Evolutionary conservation across 345 rosid species (phyloP).

Genomic region (Clarkia xantiana): DNA sequence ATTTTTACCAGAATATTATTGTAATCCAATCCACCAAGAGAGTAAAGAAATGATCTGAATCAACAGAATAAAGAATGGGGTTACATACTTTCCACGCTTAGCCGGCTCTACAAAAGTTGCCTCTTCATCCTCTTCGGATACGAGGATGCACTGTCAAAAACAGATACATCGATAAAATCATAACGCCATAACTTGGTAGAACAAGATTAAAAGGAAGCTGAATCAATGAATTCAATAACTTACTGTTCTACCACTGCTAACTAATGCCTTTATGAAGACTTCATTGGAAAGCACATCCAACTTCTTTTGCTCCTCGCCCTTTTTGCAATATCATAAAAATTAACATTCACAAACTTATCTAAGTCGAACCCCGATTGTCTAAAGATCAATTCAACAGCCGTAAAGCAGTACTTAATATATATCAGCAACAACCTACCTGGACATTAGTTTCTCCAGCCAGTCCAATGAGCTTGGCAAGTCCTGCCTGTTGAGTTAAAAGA

Average conservation of each 20-base stretch:
- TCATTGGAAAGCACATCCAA: conserved; percentile 93
- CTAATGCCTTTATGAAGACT: conserved; percentile 80
- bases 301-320: conserved; percentile 99
- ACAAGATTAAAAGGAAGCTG: too few relatives aligned
- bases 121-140: conserved; percentile 94
- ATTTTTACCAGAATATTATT: neutral
- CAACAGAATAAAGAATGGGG: neutral
- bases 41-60: neutral
- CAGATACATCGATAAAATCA: neutral
- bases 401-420: neutral
- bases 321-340: conserved; percentile 1
- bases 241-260: conserved; percentile 95
- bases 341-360: too few relatives aligned
- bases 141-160: conserved; percentile 65
- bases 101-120: conserved; percentile 73
- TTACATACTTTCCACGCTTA: conserved; percentile 61
- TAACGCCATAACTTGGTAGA: too few relatives aligned
- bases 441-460: conserved; percentile 96
- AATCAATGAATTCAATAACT: conserved; percentile 11
- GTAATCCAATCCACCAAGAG: too few relatives aligned
- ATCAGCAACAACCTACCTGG: conserved; percentile 35
- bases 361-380: too few relatives aligned
- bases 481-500: conserved; percentile 46
- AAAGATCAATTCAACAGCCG: neutral
- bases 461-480: conserved; percentile 87